Evolutionary conservation across 2,329 filamentous ascomycete species (phyloP).

Genomic region (Cladosporium sp.): DNA sequence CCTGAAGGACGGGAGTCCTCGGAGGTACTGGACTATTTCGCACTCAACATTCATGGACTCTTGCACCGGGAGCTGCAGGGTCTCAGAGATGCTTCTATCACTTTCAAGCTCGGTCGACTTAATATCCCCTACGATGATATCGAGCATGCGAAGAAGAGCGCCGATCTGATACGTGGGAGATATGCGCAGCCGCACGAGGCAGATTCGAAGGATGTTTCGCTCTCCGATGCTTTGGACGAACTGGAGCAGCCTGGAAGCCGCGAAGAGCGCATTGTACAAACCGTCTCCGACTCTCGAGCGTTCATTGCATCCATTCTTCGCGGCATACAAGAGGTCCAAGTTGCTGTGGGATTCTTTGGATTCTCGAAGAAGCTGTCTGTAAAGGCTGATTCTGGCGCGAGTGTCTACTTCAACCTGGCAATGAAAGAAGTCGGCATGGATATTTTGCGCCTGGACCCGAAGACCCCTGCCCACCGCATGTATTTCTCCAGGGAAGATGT

Average conservation of each 20-base stretch:
- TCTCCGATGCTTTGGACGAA: conserved; percentile 72
- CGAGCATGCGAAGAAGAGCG: conserved; percentile 56
- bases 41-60: conserved; percentile 86
- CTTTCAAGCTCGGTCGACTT: conserved; percentile 83
- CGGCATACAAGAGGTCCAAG: conserved; percentile 93
- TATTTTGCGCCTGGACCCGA: conserved; percentile 82
- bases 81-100: conserved; percentile 81
- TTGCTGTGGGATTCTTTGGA: conserved; percentile 86
- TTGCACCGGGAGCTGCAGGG: conserved; percentile 82
- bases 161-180: conserved; percentile 44
- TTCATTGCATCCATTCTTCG: conserved; percentile 85
- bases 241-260: conserved; percentile 63
- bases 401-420: conserved; percentile 77
- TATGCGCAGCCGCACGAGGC: conserved; percentile 31
- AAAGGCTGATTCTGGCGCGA: conserved; percentile 62
- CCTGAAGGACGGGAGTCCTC: conserved; percentile 78
- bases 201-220: conserved; percentile 52
- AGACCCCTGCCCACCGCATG: conserved; percentile 94
- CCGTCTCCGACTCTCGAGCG: conserved; percentile 87
- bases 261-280: conserved; percentile 68
- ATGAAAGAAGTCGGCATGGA: conserved; percentile 97
- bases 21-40: conserved; percentile 82
- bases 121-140: conserved; percentile 90
- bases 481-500: conserved; percentile 92
- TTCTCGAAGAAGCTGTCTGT: conserved; percentile 74